These are phyloP conservation scores for Sugiyamaella floridensis DNA, from an alignment of 805 yeast genomes.

Conservation along the genomic window DNA sequence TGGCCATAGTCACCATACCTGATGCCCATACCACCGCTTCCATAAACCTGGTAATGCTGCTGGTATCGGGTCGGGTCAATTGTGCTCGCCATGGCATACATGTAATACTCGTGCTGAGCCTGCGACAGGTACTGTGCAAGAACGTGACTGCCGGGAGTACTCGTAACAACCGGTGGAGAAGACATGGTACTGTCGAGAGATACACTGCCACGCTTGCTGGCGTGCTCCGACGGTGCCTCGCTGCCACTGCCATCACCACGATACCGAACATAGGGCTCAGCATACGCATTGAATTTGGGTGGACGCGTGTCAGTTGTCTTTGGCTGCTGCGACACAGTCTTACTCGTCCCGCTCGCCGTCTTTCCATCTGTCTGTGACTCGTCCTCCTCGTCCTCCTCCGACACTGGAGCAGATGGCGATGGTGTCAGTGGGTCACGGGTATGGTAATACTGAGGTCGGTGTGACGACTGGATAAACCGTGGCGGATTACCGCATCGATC, in stretches of 20 bases:
- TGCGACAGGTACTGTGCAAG: conserved; percentile 77
- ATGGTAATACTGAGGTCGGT: not conserved
- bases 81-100: conserved; percentile 21
- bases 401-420: not conserved
- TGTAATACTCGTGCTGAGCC: conserved; percentile 47
- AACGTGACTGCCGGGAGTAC: conserved; percentile 57
- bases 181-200: not conserved
- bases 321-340: too few relatives aligned
- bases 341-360: too few relatives aligned
- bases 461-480: conserved; percentile 29
- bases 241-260: not conserved
- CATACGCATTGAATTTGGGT: not conserved
- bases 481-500: conserved; percentile 95
- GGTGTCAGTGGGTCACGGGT: not conserved
- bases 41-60: conserved; percentile 5
- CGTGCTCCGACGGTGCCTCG: not conserved
- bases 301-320: not conserved
- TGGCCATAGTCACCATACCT: not conserved
- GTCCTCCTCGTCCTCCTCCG: not conserved
- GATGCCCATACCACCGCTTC: not conserved
- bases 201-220: not conserved
- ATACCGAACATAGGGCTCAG: not conserved
- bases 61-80: conserved; percentile 9
- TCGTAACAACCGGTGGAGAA: conserved; percentile 2
- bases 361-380: not conserved